Percentiles rank a stretch among this genome's conserved stretches.
Evolutionary conservation across 805 yeast genomes (phyloP).

Genomic region (Pichia thaimueangensis): DNA sequence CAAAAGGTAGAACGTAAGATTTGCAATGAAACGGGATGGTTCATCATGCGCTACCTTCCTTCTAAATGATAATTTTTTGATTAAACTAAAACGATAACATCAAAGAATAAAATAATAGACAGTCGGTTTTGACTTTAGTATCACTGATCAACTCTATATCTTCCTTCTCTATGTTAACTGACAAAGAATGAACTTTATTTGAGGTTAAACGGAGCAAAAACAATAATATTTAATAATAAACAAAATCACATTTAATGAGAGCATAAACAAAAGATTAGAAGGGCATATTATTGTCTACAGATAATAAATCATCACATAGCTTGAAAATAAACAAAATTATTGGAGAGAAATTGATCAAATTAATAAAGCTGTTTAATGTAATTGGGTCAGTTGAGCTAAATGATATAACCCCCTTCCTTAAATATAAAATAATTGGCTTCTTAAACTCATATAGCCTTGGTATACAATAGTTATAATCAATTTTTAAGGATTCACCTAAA

Average conservation of each 20-base stretch:
- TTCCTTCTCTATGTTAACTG: background rate
- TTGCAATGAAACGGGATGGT: no score
- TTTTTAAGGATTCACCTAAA: slow-evolving; percentile 19
- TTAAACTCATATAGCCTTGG: slow-evolving; percentile 11
- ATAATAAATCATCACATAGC: slow-evolving; percentile 4
- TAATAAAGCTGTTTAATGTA: slow-evolving; percentile 9
- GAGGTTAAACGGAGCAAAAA: slow-evolving; percentile 5
- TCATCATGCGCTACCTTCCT: no score
- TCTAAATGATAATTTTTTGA: slow-evolving; percentile 1
- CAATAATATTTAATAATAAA: slow-evolving; percentile 4
- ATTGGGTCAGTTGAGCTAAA: slow-evolving; percentile 12
- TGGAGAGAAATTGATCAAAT: slow-evolving; percentile 1
- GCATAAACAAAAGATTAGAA: background rate
- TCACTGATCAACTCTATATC: slow-evolving; percentile 1
- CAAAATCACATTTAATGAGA: slow-evolving; percentile 4
- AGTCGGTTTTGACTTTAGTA: slow-evolving; percentile 4
- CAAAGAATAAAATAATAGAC: slow-evolving; percentile 1
- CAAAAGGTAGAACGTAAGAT: no score
- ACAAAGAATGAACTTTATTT: slow-evolving; percentile 8
- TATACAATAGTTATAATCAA: slow-evolving; percentile 17
- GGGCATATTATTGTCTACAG: background rate
- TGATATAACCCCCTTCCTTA: slow-evolving; percentile 1
- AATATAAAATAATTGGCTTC: slow-evolving; percentile 5
- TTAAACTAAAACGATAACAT: slow-evolving; percentile 4
- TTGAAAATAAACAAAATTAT: background rate